Conservation (phyloP, 2,329 filamentous ascomycete genomes). For the Ophiostoma sp. region DNA sequence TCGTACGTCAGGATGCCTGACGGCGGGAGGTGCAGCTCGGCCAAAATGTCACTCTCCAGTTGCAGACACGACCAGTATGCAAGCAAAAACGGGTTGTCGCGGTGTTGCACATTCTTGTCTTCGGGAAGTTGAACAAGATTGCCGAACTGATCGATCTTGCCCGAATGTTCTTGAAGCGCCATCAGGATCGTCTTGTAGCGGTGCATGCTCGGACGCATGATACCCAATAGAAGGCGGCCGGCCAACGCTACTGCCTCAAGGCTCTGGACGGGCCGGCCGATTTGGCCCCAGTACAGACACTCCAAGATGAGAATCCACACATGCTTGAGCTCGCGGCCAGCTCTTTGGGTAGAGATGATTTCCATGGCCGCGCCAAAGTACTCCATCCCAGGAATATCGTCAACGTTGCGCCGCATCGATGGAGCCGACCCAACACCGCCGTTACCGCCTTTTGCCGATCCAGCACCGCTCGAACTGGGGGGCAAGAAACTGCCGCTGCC, state of each 20-base stretch:
- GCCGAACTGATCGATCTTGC: background rate
- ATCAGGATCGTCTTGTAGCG: conserved; percentile 33
- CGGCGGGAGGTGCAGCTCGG: conserved; percentile 70
- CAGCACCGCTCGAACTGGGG: conserved; percentile 1
- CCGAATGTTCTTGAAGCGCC: conserved; percentile 46
- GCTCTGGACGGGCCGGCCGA: conserved; percentile 84
- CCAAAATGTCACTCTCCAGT: conserved; percentile 74
- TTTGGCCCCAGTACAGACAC: conserved; percentile 83
- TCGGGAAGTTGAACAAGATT: background rate
- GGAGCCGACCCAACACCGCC: background rate
- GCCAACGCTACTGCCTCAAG: conserved; percentile 62
- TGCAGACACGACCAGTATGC: conserved; percentile 94
- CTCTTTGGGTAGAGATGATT: conserved; percentile 79
- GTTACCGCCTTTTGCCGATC: background rate
- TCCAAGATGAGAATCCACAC: conserved; percentile 84
- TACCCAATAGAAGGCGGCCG: conserved; percentile 62
- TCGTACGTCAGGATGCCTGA: conserved; percentile 63
- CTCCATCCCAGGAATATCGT: conserved; percentile 83
- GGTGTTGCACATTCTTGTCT: conserved; percentile 40
- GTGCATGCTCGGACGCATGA: conserved; percentile 68
- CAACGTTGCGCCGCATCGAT: conserved; percentile 60
- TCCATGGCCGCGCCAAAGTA: conserved; percentile 87
- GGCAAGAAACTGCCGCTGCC: background rate
- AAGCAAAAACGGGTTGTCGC: conserved; percentile 67
- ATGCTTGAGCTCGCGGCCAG: conserved; percentile 76